Conservation (phyloP, 2,329 filamentous ascomycete genomes). For the Berkeleyomyces basicola region DNA sequence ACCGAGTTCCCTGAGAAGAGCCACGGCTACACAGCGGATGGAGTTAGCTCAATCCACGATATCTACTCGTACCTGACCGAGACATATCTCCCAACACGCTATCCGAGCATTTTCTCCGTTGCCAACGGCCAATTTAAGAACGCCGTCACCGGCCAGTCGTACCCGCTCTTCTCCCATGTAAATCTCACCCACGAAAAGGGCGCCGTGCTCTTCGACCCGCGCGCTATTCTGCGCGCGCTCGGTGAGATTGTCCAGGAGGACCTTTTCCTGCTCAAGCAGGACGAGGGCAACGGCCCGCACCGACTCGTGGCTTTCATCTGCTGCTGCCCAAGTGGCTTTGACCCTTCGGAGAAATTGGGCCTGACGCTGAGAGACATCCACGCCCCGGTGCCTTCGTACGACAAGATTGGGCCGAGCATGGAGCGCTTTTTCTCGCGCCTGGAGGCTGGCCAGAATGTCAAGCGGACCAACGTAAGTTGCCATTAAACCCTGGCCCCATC, state of each 20-base stretch:
- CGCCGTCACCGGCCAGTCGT: constrained; percentile 21
- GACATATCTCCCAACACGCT: constrained; percentile 31
- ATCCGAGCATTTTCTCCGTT: constrained; percentile 29
- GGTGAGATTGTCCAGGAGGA: constrained; percentile 40
- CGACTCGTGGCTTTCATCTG: constrained; percentile 31
- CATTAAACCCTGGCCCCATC: background rate
- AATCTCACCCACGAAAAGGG: constrained; percentile 6
- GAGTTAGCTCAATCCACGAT: constrained; percentile 29
- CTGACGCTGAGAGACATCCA: constrained; percentile 33
- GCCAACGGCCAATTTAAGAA: constrained; percentile 22
- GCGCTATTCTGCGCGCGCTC: constrained; percentile 24
- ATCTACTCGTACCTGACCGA: constrained; percentile 31
- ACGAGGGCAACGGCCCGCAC: constrained; percentile 20
- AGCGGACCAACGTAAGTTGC: constrained; percentile 31
- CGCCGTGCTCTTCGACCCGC: constrained; percentile 15
- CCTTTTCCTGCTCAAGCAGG: constrained; percentile 32
- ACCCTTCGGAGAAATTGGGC: constrained; percentile 33
- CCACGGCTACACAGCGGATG: constrained; percentile 26
- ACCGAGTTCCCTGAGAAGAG: constrained; percentile 24
- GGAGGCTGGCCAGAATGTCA: constrained; percentile 31
- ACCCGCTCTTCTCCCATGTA: constrained; percentile 18
- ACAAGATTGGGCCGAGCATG: constrained; percentile 38
- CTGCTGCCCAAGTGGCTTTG: constrained; percentile 36
- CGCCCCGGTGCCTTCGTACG: constrained; percentile 34
- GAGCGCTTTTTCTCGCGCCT: constrained; percentile 35